Conservation (phyloP, 2,329 filamentous ascomycete species). For the Phyllosticta citribraziliensis region DNA sequence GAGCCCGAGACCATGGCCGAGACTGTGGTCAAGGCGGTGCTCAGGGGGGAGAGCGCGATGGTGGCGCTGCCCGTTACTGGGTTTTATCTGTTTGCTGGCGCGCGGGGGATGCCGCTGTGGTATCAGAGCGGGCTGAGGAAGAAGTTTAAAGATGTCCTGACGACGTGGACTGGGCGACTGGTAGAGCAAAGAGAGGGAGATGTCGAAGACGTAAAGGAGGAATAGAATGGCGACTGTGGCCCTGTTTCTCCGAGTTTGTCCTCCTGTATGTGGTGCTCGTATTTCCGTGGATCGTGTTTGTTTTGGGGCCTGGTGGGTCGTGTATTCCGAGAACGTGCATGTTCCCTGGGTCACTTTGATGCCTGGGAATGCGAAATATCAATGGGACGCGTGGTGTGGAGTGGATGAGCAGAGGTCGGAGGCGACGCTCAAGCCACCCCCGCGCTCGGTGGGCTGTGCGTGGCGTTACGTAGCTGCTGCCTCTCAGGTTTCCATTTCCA, state of each 20-base stretch:
- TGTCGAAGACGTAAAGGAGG: background rate
- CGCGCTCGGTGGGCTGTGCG: background rate
- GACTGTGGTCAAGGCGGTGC: conserved; percentile 50
- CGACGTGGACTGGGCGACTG: conserved; percentile 26
- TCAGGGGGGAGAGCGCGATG: conserved; percentile 48
- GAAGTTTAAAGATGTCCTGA: conserved; percentile 25
- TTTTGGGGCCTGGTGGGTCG: too few relatives aligned
- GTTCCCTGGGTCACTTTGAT: too few relatives aligned
- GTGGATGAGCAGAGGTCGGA: too few relatives aligned
- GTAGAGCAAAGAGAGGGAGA: conserved; percentile 19
- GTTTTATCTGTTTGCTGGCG: conserved; percentile 23
- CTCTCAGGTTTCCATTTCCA: background rate
- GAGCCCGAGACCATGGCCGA: conserved; percentile 56
- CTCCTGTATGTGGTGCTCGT: too few relatives aligned
- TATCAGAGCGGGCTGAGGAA: conserved; percentile 45
- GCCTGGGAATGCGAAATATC: too few relatives aligned
- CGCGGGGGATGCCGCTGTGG: conserved; percentile 53
- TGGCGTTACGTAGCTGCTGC: background rate
- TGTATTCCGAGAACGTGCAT: too few relatives aligned
- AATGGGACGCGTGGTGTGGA: too few relatives aligned
- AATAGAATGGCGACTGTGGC: background rate
- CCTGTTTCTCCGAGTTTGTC: too few relatives aligned
- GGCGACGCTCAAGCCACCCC: background rate
- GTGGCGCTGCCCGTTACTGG: conserved; percentile 42
- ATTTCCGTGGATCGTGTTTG: too few relatives aligned